Evolutionary conservation across 305 asterid species (phyloP), one percentile per base, ranked within the genome.

Genomic region (Petunia hybrid): DNA sequence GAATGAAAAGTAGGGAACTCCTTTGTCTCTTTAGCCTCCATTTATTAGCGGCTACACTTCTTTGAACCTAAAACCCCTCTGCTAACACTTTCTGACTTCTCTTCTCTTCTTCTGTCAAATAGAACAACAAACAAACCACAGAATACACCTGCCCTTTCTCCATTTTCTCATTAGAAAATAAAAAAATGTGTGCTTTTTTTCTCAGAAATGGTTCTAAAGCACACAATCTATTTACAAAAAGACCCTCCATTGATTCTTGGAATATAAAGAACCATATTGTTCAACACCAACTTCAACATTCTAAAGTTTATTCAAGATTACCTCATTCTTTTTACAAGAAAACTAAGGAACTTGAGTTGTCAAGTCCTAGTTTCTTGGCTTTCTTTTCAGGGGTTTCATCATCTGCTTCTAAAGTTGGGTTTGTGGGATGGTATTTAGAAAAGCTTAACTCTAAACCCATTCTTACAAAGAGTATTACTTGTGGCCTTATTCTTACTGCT

Each of bases 401-500:
- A 3, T 8, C 59, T 13, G 59, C 88, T 82, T 80, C 86, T 1
- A 87, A 85, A 77, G 14, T 84, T 81, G 90, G 90, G 77, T 48
- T 94, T 31, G 87, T 95, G 5, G 76, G 81, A 3, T 94, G 99
- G 99, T 95, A 95, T 83, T 74, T 94, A 87, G 85, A 85, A 46
- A 66, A 83, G 87, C 82, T 95, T 78, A 84, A 90, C 76, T 83
- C 92, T 65, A 89, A 92, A 8, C 99, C 99, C 81, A 73, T 95
- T 87, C 70, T 89, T 77, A 95, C 99, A 6, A 95, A 95, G 89
- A 89, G 94, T 87, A 64, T 89, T 79, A 95, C 99, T 48, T 82
- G 97, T 55, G 87, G 94, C 16, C 81, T 92, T 61, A 95, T 95
- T 66, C 94, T 94, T 83, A 79, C 97, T n/a, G 95, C 95, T 13